Evolutionary conservation across 345 rosid genomes (phyloP).

Genomic region (Capsella bursapastoris): DNA sequence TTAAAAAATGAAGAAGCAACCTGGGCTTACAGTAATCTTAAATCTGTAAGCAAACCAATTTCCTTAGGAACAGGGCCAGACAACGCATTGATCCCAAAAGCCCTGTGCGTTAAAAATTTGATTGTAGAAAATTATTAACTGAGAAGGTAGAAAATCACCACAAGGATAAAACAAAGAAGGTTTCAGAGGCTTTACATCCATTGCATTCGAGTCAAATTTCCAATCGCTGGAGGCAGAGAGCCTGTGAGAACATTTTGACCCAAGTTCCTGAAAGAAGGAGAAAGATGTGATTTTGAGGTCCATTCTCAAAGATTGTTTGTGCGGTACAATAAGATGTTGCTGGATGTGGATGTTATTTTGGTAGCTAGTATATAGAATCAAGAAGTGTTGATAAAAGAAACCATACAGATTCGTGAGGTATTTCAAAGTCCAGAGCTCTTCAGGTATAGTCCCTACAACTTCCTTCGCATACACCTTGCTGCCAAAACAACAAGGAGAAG

Average conservation of each 20-base stretch:
- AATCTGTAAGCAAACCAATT: conserved; percentile 64
- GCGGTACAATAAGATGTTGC: too few species aligned
- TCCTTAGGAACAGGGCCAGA: conserved; percentile 75
- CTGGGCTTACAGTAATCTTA: conserved; percentile 55
- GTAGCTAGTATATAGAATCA: neutral
- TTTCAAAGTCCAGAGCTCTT: conserved; percentile 44
- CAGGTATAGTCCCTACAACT: conserved; percentile 42
- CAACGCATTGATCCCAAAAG: conserved; percentile 56
- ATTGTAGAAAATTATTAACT: neutral
- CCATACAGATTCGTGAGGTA: conserved; percentile 45
- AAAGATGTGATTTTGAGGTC: conserved; percentile 4
- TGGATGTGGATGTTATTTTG: neutral
- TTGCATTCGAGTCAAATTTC: conserved; percentile 51
- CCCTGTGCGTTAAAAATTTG: conserved; percentile 44
- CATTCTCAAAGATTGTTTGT: neutral
- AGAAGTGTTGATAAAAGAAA: neutral
- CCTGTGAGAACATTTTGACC: conserved; percentile 43
- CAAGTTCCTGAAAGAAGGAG: conserved; percentile 36
- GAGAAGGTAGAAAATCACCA: neutral
- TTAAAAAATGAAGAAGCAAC: neutral
- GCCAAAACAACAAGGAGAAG: conserved; percentile 18
- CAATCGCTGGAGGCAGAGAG: conserved; percentile 42
- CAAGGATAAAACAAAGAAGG: neutral
- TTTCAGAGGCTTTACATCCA: conserved; percentile 54
- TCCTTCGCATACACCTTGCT: conserved; percentile 44